phyloP scores from a whole-genome alignment of 106 monocot species.

The Dioscorea zingiberensis region DNA sequence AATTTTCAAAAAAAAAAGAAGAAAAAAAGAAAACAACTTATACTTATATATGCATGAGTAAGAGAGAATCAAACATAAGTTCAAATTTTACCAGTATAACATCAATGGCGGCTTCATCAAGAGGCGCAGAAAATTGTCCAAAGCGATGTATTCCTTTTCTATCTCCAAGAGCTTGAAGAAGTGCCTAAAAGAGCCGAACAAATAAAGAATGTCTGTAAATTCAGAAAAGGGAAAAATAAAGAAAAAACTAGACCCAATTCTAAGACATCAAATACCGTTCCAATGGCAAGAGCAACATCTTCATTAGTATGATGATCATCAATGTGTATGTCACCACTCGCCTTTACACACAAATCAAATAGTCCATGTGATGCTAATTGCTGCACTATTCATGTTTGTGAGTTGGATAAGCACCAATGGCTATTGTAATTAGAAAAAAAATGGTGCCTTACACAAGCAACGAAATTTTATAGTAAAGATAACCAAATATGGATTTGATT shows the following conservation, averaged over 20 bases:
- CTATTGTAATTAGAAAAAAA: too few relatives aligned
- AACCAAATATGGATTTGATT: too few relatives aligned
- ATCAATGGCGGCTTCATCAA: slow-evolving; percentile 94
- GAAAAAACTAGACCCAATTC: background rate
- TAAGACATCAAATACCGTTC: slow-evolving; percentile 49
- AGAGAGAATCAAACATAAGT: too few relatives aligned
- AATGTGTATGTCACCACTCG: slow-evolving; percentile 86
- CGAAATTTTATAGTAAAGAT: too few relatives aligned
- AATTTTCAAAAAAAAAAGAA: background rate
- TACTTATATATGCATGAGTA: too few relatives aligned
- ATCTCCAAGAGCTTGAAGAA: slow-evolving; percentile 91
- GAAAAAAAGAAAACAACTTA: background rate
- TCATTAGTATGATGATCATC: slow-evolving; percentile 99
- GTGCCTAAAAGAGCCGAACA: slow-evolving; percentile 34
- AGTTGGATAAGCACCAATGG: background rate
- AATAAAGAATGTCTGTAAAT: background rate
- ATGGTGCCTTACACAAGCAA: too few relatives aligned
- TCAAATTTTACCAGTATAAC: slow-evolving; percentile 57
- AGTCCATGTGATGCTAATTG: slow-evolving; percentile 95
- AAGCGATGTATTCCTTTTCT: slow-evolving; percentile 93
- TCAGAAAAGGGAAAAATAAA: background rate
- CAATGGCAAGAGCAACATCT: slow-evolving; percentile 96
- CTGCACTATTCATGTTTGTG: slow-evolving; percentile 30
- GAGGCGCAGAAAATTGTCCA: slow-evolving; percentile 88
- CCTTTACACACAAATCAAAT: slow-evolving; percentile 77